Evolutionary conservation across 306 rosid species (phyloP).

Genomic region (Dryas octopetala): DNA sequence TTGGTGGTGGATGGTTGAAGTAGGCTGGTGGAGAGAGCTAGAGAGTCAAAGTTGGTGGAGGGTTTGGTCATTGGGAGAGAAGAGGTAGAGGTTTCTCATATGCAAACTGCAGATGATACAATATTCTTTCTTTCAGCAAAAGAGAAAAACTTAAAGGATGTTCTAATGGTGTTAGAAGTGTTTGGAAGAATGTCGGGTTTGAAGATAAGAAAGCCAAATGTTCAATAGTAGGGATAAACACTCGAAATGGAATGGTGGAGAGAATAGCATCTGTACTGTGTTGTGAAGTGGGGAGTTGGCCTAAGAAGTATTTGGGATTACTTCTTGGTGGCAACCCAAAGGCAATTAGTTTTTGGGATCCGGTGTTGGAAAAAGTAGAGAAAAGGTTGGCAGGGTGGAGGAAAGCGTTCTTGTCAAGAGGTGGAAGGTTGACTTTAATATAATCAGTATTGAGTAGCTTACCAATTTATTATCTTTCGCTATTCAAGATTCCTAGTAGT

Average conservation of each 20-base stretch:
- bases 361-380: neutral
- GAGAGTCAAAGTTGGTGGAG: neutral
- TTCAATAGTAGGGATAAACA: neutral
- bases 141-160: too few relatives aligned
- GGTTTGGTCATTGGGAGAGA: neutral
- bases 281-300: neutral
- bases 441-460: neutral
- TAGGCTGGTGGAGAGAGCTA: neutral
- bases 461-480: neutral
- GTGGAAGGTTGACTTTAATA: neutral
- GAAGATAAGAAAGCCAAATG: neutral
- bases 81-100: neutral
- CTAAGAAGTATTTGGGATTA: neutral
- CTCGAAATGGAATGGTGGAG: neutral
- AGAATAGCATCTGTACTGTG: neutral
- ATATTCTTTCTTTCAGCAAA: neutral
- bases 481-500: neutral
- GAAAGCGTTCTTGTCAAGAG: neutral
- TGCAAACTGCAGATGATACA: neutral
- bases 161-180: too few relatives aligned
- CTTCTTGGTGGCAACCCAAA: neutral
- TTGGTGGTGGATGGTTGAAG: constrained; percentile 15
- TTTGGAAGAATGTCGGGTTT: too few relatives aligned
- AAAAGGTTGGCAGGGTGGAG: neutral
- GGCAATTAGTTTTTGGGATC: neutral